These are phyloP conservation scores for Akanthomyces dipterigenus DNA, from an alignment of 2,329 filamentous ascomycete genomes.

Conservation along the genomic window DNA sequence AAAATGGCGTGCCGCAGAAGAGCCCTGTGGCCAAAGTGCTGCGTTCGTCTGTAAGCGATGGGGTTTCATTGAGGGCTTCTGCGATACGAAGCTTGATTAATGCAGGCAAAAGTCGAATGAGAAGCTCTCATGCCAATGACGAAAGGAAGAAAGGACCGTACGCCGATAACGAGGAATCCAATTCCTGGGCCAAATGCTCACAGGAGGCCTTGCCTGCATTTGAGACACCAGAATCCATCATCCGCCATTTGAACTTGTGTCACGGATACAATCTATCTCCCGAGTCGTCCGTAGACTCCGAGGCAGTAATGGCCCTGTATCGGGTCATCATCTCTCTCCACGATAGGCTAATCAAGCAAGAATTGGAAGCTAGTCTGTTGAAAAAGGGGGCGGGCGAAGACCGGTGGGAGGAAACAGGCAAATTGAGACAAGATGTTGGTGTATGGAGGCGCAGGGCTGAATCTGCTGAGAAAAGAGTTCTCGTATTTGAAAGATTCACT, in stretches of 20 bases:
- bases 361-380: neutral
- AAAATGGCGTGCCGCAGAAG: slow-evolving; percentile 4
- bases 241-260: neutral
- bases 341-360: slow-evolving; percentile 1
- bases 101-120: slow-evolving; percentile 4
- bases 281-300: neutral
- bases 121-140: neutral
- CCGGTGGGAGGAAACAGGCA: neutral
- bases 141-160: neutral
- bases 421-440: slow-evolving; percentile 21
- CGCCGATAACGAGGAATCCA: neutral
- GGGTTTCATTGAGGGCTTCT: slow-evolving; percentile 6
- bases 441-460: slow-evolving; percentile 51
- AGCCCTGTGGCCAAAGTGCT: slow-evolving; percentile 7
- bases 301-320: neutral
- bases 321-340: slow-evolving; percentile 5
- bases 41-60: slow-evolving; percentile 7
- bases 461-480: slow-evolving; percentile 46
- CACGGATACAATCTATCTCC: slow-evolving; percentile 2
- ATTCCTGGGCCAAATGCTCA: slow-evolving; percentile 1
- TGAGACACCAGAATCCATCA: neutral
- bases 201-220: neutral
- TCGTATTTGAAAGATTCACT: slow-evolving; percentile 40
- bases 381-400: neutral
- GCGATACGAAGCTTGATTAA: slow-evolving; percentile 8